These are phyloP conservation scores for Raddia guianensis DNA, from an alignment of 176 grass and related monocot genomes.

Conservation along the genomic window DNA sequence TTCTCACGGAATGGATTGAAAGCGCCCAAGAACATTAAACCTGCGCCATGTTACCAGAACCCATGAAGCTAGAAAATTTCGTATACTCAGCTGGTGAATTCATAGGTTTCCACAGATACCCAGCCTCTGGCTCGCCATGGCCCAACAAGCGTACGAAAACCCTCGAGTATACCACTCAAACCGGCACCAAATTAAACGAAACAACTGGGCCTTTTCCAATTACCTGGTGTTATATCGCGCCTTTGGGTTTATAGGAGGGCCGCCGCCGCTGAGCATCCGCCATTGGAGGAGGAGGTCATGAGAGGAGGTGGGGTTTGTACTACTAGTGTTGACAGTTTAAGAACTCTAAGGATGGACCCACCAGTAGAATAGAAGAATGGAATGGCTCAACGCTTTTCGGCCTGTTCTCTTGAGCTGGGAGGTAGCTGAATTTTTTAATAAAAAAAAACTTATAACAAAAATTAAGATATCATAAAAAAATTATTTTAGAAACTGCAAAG, in stretches of 20 bases:
- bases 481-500: too few species aligned
- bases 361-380: background rate
- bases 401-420: too few species aligned
- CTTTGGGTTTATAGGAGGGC: background rate
- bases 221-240: background rate
- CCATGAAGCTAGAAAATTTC: background rate
- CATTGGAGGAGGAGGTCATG: slow-evolving; percentile 44
- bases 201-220: background rate
- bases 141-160: background rate
- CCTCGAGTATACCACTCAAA: background rate
- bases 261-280: slow-evolving; percentile 29
- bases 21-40: background rate
- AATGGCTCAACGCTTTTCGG: background rate
- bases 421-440: too few species aligned
- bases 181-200: slow-evolving; percentile 1
- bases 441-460: too few species aligned
- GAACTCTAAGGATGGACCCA: background rate
- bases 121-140: background rate
- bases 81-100: background rate
- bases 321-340: background rate
- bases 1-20: background rate
- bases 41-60: background rate
- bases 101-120: background rate
- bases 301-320: background rate
- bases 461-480: too few species aligned